Evolutionary conservation across 192 early-diverging fungal species (phyloP).

Genomic region (Backusella liffmaniae): DNA sequence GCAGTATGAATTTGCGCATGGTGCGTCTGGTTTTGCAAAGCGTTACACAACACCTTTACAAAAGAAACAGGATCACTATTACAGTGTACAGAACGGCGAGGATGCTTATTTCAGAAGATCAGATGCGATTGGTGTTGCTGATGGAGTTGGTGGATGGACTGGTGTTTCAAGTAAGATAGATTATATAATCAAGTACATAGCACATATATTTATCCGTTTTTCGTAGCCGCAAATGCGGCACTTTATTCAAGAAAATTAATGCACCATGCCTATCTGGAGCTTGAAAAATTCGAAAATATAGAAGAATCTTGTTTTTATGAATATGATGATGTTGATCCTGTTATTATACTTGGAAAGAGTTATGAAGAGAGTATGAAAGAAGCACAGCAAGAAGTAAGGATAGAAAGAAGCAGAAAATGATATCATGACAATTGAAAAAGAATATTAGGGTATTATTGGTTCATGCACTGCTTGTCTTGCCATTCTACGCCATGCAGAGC

Average conservation of each 20-base stretch:
- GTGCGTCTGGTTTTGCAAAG: constrained; percentile 28
- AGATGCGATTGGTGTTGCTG: constrained; percentile 90
- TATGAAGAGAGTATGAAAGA: constrained; percentile 77
- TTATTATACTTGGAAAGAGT: constrained; percentile 77
- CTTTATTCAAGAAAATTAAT: constrained; percentile 91
- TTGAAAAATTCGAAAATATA: constrained; percentile 86
- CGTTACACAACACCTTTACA: constrained; percentile 13
- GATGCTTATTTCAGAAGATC: constrained; percentile 89
- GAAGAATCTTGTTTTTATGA: constrained; percentile 74
- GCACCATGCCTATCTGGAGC: constrained; percentile 86
- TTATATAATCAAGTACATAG: neutral
- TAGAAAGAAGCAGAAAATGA: neutral
- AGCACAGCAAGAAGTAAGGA: constrained; percentile 60
- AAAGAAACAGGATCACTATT: constrained; percentile 50
- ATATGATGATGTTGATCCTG: constrained; percentile 77
- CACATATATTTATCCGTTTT: neutral
- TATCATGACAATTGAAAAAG: neutral
- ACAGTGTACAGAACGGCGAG: constrained; percentile 79
- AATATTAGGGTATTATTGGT: constrained; percentile 69
- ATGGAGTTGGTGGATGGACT: constrained; percentile 95
- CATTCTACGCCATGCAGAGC: constrained; percentile 84
- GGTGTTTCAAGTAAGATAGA: constrained; percentile 21
- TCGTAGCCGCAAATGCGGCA: constrained; percentile 83
- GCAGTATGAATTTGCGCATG: constrained; percentile 23
- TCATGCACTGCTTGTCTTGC: constrained; percentile 92